A percentile compares a stretch with the other conserved stretches of the same genome.
These are phyloP conservation scores for Barnettozyma wickerhamii DNA, from an alignment of 805 yeast species.

Conservation along the genomic window DNA sequence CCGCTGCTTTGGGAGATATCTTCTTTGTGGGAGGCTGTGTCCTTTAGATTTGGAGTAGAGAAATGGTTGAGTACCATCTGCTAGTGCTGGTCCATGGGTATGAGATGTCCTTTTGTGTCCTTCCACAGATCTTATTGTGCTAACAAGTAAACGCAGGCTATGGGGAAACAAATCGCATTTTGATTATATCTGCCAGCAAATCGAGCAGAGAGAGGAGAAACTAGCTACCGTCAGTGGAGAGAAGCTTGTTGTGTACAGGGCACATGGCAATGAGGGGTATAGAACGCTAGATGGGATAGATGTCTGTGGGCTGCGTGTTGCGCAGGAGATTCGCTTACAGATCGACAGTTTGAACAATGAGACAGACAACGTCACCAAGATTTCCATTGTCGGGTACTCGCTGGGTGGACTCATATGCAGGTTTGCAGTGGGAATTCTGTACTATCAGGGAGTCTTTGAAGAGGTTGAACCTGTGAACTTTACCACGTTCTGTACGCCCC, in stretches of 20 bases:
- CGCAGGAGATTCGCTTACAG: conserved; percentile 54
- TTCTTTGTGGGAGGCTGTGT: background rate
- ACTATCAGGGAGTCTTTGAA: conserved; percentile 48
- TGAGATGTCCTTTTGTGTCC: background rate
- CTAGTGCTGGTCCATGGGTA: conserved; percentile 15
- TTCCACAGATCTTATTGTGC: background rate
- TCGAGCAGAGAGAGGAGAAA: conserved; percentile 28
- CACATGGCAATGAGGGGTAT: conserved; percentile 43
- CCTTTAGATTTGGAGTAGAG: background rate
- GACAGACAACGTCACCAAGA: conserved; percentile 45
- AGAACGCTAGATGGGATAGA: conserved; percentile 86
- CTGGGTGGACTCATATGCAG: conserved; percentile 80
- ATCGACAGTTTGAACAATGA: conserved; percentile 25
- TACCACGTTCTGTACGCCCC: conserved; percentile 65
- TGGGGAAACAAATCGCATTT: conserved; percentile 79
- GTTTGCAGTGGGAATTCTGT: conserved; percentile 69
- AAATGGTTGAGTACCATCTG: conserved; percentile 9
- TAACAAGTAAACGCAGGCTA: conserved; percentile 35
- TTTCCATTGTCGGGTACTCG: conserved; percentile 79
- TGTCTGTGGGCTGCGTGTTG: conserved; percentile 73
- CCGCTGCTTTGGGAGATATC: background rate
- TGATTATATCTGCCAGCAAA: conserved; percentile 49
- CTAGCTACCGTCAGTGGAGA: conserved; percentile 20
- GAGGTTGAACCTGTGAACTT: conserved; percentile 52
- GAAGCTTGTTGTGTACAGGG: conserved; percentile 18